phyloP scores from a whole-genome alignment of 2,329 filamentous ascomycete species.

The Parascedosporium putredinis region DNA sequence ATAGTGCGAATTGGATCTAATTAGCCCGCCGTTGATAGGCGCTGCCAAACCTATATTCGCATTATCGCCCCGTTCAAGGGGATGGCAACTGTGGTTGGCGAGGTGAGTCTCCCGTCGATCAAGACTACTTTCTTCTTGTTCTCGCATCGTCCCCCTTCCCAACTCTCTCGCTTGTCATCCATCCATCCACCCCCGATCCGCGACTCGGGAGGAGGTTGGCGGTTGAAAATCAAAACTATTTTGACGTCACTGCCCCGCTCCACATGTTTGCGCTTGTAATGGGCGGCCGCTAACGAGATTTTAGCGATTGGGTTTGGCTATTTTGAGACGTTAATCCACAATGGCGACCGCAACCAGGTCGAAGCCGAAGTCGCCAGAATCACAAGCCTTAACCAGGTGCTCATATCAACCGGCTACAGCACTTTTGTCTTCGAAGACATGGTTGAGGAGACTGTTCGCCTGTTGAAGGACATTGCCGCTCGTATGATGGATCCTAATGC shows the following conservation, averaged over 20 bases:
- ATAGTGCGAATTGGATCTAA: neutral
- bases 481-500: conserved; percentile 45
- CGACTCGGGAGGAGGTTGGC: no score
- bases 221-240: no score
- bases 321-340: conserved; percentile 71
- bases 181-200: no score
- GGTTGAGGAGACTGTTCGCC: conserved; percentile 59
- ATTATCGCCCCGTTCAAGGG: conserved; percentile 78
- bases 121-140: no score
- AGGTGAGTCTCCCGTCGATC: no score
- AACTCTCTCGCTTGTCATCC: no score
- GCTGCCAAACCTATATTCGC: conserved; percentile 72
- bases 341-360: conserved; percentile 53
- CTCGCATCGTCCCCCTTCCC: neutral
- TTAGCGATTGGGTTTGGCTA: conserved; percentile 86
- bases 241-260: conserved; percentile 6
- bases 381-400: conserved; percentile 56
- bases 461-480: conserved; percentile 54
- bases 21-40: conserved; percentile 36
- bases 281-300: no score
- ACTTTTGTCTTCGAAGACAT: conserved; percentile 72
- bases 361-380: conserved; percentile 64
- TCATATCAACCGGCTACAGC: conserved; percentile 60
- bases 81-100: conserved; percentile 97
- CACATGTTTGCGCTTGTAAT: no score